These are phyloP conservation scores for Grosmannia penicillata DNA, from an alignment of 2,329 filamentous ascomycete genomes.

Conservation along the genomic window DNA sequence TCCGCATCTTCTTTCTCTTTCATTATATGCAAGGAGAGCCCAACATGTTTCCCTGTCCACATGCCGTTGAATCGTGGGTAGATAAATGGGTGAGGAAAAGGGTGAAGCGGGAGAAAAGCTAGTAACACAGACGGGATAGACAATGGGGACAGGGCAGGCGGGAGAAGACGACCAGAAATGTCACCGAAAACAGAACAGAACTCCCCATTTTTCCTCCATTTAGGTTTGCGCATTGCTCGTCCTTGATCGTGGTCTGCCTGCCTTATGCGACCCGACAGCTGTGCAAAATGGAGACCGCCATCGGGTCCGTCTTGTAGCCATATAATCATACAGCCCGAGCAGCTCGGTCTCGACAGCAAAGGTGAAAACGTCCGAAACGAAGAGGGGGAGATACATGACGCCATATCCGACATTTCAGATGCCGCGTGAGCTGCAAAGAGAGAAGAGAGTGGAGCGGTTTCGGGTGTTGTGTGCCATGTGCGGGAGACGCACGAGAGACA, in stretches of 20 bases:
- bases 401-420: constrained; percentile 1
- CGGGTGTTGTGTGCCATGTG: neutral
- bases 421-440: no score
- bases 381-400: neutral
- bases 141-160: no score
- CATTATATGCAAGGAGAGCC: constrained; percentile 1
- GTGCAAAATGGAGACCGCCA: no score
- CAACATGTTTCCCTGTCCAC: neutral
- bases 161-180: neutral
- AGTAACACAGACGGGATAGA: constrained; percentile 2
- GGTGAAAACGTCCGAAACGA: neutral
- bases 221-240: neutral
- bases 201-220: neutral
- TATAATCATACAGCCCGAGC: neutral
- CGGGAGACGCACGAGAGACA: no score
- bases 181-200: neutral
- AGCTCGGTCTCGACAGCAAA: neutral
- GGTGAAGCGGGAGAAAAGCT: neutral
- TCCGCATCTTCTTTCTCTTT: neutral
- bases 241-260: no score
- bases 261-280: no score
- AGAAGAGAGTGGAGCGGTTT: constrained; percentile 5
- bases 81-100: neutral
- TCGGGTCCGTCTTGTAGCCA: neutral
- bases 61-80: neutral